Percentiles rank a stretch among this genome's conserved stretches.
phyloP scores from a whole-genome alignment of 495 filamentous ascomycete genomes.

The Cenococcum geophilum region DNA sequence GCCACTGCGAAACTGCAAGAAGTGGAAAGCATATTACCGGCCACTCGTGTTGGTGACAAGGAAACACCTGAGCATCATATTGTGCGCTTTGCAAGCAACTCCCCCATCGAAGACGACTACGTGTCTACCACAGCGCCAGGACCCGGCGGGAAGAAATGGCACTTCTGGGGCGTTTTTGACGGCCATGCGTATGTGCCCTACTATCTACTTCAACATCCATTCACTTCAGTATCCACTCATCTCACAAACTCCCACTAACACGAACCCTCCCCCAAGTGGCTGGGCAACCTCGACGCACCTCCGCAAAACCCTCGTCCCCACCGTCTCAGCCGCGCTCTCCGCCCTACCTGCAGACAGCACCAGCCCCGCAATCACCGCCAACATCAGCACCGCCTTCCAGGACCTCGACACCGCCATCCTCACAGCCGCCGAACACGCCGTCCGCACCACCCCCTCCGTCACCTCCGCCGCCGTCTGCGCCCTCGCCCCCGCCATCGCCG shows the following conservation, averaged over 20 bases:
- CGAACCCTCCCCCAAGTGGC: not conserved
- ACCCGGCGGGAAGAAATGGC: conserved; percentile 36
- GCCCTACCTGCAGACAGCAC: not conserved
- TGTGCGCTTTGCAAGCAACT: not conserved
- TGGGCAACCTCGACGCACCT: not conserved
- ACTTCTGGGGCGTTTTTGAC: conserved; percentile 47
- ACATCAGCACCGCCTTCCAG: conserved; percentile 46
- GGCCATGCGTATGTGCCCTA: conserved; percentile 45
- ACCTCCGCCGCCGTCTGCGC: conserved; percentile 6
- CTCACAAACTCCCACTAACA: not conserved
- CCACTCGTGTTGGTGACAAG: not conserved
- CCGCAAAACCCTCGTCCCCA: not conserved
- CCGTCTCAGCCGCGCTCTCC: not conserved
- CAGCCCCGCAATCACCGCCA: conserved; percentile 17
- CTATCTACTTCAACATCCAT: conserved; percentile 32
- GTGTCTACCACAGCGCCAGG: conserved; percentile 14
- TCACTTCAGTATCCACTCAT: conserved; percentile 3
- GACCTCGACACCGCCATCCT: conserved; percentile 49
- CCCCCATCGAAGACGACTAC: conserved; percentile 15
- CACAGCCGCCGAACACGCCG: conserved; percentile 39
- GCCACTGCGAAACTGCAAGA: not conserved
- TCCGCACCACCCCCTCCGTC: conserved; percentile 32
- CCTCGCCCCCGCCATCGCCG: conserved; percentile 44
- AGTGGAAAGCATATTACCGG: not conserved
- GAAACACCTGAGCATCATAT: not conserved